Base-by-base conservation (phyloP, 78 protist genomes). In the Dictyostelium capitatum region DNA sequence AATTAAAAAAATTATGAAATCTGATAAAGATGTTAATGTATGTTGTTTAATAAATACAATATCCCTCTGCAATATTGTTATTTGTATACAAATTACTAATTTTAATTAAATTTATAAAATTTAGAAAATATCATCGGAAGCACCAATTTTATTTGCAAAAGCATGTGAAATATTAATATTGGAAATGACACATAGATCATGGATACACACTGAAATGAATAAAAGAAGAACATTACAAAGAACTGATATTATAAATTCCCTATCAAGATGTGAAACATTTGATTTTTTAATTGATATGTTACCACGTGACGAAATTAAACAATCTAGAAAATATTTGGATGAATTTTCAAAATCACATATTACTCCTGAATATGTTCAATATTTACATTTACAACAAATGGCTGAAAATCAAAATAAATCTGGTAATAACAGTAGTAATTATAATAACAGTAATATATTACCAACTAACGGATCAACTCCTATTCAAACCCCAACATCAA, bases 201-300 rank as follows among this genome's bases (percentile, higher is more conserved):
- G 97, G 98, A 30, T 72, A 1, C 98, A 96, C 20, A 89, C 98
- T 46, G 96, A 83, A 62, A 89, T 83, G 73, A 81, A 85, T 46
- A 95, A 95, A 48, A 80, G 98, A 37, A 79, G 97, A 32, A 97
- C 98, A 25, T 46, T 96, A 12, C 96, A 97, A 82, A 69, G 96
- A 30, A 95, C 82, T 51, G 98, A 97, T 69, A 89, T 97, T 25
- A 95, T 97, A 2, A 82, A 57, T 25, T 97, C 98, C 15, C 50
- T 97, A 6, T 48, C 96, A 41, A 79, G 90, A 51, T 75, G 94
- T 20, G 97, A 95, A 73, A 89, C 90, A n/a, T 97, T 81, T 80
- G 98, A 97, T 80, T 97, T 97, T 43, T 83, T 97, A 43, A 95
- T 97, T 25, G 98, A 97, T 78, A 91, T 95, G 53, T 97, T 97